Evolutionary conservation across 2,329 filamentous ascomycete species (phyloP).

Genomic region (Neurospora sp.): DNA sequence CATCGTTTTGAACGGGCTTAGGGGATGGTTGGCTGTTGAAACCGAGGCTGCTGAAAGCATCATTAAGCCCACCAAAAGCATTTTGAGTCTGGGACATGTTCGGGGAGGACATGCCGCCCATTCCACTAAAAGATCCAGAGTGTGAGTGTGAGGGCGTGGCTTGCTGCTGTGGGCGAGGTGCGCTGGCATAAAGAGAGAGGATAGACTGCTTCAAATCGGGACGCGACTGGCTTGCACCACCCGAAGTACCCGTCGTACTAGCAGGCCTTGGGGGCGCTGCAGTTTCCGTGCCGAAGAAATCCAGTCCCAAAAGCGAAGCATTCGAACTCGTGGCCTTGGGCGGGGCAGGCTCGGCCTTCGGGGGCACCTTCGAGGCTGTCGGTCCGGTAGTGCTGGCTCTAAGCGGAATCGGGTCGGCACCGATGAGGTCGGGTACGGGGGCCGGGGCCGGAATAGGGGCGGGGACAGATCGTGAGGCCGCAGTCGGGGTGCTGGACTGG

Average conservation of each 20-base stretch:
- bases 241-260: slow-evolving; percentile 61
- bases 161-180: slow-evolving; percentile 62
- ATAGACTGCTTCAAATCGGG: slow-evolving; percentile 97
- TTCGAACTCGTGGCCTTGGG: slow-evolving; percentile 63
- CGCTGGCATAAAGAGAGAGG: slow-evolving; percentile 81
- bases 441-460: slow-evolving; percentile 36
- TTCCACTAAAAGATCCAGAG: slow-evolving; percentile 38
- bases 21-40: slow-evolving; percentile 35
- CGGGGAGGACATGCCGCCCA: slow-evolving; percentile 57
- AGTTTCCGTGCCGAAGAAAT: slow-evolving; percentile 73
- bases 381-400: slow-evolving; percentile 69
- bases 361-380: slow-evolving; percentile 43
- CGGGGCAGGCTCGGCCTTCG: slow-evolving; percentile 54
- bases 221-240: slow-evolving; percentile 56
- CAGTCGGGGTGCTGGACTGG: slow-evolving; percentile 38
- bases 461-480: slow-evolving; percentile 17
- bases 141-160: slow-evolving; percentile 39
- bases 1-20: slow-evolving; percentile 26
- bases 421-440: slow-evolving; percentile 70
- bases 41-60: slow-evolving; percentile 59
- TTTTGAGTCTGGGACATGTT: slow-evolving; percentile 33
- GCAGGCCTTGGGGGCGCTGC: slow-evolving; percentile 68
- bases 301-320: slow-evolving; percentile 83
- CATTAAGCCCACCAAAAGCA: slow-evolving; percentile 56
- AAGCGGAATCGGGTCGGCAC: slow-evolving; percentile 57